These are phyloP conservation scores for Eucalyptus dawsonii DNA, from an alignment of 345 rosid species.

Conservation along the genomic window DNA sequence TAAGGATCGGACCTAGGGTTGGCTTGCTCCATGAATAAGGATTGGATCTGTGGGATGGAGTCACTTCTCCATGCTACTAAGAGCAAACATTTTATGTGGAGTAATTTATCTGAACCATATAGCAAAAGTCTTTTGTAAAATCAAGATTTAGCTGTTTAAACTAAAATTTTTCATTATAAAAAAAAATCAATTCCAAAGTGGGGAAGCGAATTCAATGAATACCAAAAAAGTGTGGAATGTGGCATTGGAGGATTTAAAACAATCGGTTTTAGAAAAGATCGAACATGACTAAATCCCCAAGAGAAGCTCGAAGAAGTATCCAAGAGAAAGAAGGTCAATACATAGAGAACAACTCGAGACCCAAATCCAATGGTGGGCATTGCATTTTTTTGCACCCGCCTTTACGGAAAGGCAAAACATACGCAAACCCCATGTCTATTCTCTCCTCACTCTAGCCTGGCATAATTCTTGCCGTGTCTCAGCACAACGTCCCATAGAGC, in stretches of 20 bases:
- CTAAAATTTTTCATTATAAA: too few species aligned
- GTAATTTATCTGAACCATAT: too few species aligned
- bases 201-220: not conserved
- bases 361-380: not conserved
- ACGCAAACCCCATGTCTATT: not conserved
- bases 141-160: too few species aligned
- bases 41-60: too few species aligned
- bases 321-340: not conserved
- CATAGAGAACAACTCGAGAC: not conserved
- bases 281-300: not conserved
- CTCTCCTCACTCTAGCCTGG: too few species aligned
- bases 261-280: not conserved
- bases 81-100: too few species aligned
- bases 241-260: not conserved
- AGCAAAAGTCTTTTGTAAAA: too few species aligned
- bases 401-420: not conserved
- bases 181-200: not conserved
- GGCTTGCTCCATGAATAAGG: too few species aligned
- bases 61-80: too few species aligned
- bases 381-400: not conserved
- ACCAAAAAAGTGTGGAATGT: not conserved
- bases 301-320: not conserved
- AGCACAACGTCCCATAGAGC: too few species aligned
- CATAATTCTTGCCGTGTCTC: too few species aligned
- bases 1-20: too few species aligned